A percentile compares a stretch with the other conserved stretches of the same genome.
These are phyloP conservation scores for Fraxinus latifolia DNA, from an alignment of 305 asterid species.

Conservation along the genomic window DNA sequence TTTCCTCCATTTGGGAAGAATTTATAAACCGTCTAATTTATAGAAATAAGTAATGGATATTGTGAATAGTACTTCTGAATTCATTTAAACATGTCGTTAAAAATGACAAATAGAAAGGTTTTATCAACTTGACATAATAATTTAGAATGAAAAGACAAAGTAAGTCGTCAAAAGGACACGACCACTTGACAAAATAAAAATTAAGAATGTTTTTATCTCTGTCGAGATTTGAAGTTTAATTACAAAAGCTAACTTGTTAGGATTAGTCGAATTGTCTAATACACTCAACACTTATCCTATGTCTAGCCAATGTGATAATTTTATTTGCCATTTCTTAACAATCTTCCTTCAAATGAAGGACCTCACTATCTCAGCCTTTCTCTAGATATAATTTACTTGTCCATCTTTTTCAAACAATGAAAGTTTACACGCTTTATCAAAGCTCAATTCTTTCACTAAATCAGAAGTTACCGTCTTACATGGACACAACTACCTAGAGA, in stretches of 20 bases:
- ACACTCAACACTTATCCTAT: background rate
- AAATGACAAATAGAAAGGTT: background rate
- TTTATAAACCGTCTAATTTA: background rate
- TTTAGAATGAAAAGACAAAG: background rate
- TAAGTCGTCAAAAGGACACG: background rate
- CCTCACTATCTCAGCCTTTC: background rate
- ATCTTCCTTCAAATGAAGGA: background rate
- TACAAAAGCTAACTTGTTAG: background rate
- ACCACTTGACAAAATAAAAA: background rate
- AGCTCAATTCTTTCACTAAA: background rate
- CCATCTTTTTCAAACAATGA: background rate
- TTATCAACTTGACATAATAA: background rate
- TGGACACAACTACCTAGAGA: background rate
- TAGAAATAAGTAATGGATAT: background rate
- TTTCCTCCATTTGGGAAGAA: background rate
- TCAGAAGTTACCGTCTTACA: background rate
- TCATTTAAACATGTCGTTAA: background rate
- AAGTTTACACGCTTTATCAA: too few species aligned
- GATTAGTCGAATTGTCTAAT: background rate
- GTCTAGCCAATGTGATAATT: background rate
- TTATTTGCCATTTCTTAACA: background rate
- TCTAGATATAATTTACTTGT: background rate
- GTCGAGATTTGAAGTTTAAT: background rate
- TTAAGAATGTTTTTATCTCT: background rate
- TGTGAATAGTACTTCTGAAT: background rate